Evolutionary conservation across 768 basidiomycete genomes (phyloP), one percentile per base, ranked within the genome.

Genomic region (Tulasnella sp.): DNA sequence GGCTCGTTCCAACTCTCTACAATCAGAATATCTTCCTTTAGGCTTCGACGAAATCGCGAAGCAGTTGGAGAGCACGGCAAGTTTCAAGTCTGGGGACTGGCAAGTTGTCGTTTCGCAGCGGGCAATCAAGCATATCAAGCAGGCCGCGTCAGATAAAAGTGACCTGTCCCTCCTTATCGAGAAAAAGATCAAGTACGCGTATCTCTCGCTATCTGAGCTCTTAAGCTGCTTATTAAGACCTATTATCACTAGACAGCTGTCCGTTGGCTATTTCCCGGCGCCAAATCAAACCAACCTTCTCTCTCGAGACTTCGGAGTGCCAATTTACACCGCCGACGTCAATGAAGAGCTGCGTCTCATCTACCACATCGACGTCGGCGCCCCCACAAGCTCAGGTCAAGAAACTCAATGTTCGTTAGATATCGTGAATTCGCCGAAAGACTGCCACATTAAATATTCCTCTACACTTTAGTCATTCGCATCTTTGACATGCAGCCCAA

Each of bases 271-370:
- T 74, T 91, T 92, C 79, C 91, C 91, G 0, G 84, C 85, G 15
- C 88, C 90, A 75, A 92, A 91, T 78, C 90, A 91, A 78, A 90
- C 91, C 81, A 82, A 86, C 9, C 82, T 91, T 15, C 88, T 84
- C 31, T 82, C 83, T 17, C 42, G 17, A 42, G 42, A 42, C 42
- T 81, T 81, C 19, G 86, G 86, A 0, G 81, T 91, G 3, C 89
- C 91, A 0, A 86, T 92, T 14, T 91, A 86, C 71, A 90, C 91
- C 80, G 91, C 91, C 0, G 91, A 90, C 80, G 88, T 91, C 85
- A 87, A 86, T 11, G 79, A 83, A 0, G 87, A 89, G 77, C 80
- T 85, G 39, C 83, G 87, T 14, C 81, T 90, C 36, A 83, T 90
- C 2, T 77, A 77, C 38, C 76, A 69, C 4, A 77, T 77, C 40